Evolutionary conservation across 441 rosid genomes (phyloP).

Genomic region (Aleurites moluccanus): DNA sequence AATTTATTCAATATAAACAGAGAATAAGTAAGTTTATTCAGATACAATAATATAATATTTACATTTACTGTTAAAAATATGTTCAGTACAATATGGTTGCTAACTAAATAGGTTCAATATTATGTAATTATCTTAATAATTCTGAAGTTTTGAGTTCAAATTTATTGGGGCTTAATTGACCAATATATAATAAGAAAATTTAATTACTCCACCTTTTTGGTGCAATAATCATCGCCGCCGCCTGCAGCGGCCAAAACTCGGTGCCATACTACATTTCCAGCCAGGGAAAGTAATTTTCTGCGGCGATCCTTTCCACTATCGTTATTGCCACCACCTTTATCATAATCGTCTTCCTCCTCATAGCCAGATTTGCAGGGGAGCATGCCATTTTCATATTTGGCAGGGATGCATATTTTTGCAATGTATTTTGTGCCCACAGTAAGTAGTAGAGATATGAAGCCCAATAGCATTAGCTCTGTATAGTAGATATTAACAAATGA

Average conservation of each 20-base stretch:
- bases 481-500: neutral
- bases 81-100: too few relatives aligned
- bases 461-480: slow-evolving; percentile 59
- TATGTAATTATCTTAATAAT: too few relatives aligned
- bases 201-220: slow-evolving; percentile 21
- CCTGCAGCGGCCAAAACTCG: slow-evolving; percentile 44
- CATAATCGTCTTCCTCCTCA: neutral
- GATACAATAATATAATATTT: too few relatives aligned
- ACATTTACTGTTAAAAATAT: too few relatives aligned
- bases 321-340: neutral
- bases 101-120: too few relatives aligned
- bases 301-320: slow-evolving; percentile 8
- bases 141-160: too few relatives aligned
- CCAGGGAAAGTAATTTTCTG: slow-evolving; percentile 37
- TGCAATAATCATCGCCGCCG: slow-evolving; percentile 34
- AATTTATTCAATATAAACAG: neutral
- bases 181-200: too few relatives aligned
- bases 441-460: slow-evolving; percentile 60
- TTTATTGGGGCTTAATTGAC: too few relatives aligned
- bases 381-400: slow-evolving; percentile 35
- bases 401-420: slow-evolving; percentile 49
- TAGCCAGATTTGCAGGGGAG: slow-evolving; percentile 43
- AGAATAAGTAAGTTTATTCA: neutral
- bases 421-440: slow-evolving; percentile 43
- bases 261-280: slow-evolving; percentile 28